phyloP scores from a whole-genome alignment of 805 yeast genomes.

The Spencermartinsiella europaea region DNA sequence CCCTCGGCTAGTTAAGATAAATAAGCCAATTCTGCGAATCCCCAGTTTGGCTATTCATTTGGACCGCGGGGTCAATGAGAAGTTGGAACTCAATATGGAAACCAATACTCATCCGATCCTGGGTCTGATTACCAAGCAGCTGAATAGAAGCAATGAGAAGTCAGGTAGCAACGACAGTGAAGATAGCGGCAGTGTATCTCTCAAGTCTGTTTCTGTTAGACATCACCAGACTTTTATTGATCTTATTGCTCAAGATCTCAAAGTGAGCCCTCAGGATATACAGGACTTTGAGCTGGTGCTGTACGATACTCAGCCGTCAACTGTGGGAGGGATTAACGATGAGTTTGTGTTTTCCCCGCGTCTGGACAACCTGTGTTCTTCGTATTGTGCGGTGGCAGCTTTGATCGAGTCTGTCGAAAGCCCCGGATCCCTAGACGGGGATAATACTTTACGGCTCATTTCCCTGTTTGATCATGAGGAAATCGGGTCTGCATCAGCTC shows the following conservation, averaged over 20 bases:
- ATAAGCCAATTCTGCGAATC: conserved; percentile 79
- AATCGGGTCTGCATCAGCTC: conserved; percentile 88
- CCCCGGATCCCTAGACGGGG: conserved; percentile 37
- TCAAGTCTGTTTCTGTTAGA: conserved; percentile 49
- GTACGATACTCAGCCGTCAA: conserved; percentile 78
- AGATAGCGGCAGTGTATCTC: conserved; percentile 13
- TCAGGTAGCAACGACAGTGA: conserved; percentile 17
- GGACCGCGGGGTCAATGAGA: conserved; percentile 60
- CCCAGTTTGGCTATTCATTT: conserved; percentile 95
- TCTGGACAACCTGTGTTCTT: conserved; percentile 83
- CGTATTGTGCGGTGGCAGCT: conserved; percentile 74
- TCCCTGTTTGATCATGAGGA: conserved; percentile 95
- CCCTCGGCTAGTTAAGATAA: conserved; percentile 70
- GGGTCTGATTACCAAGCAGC: conserved; percentile 46
- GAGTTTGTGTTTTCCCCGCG: conserved; percentile 92
- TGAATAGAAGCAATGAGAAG: conserved; percentile 28
- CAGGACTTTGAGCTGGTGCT: conserved; percentile 87
- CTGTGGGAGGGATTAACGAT: conserved; percentile 81
- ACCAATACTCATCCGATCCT: conserved; percentile 82
- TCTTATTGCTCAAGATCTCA: conserved; percentile 61
- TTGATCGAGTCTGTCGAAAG: conserved; percentile 47
- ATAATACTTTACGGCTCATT: conserved; percentile 61
- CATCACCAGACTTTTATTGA: conserved; percentile 71
- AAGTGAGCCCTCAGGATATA: conserved; percentile 48
- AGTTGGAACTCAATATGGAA: conserved; percentile 87